Percentiles rank a stretch among this genome's conserved stretches.
Evolutionary conservation across 768 basidiomycete species (phyloP).

Genomic region (Leucogyrophana mollusca): DNA sequence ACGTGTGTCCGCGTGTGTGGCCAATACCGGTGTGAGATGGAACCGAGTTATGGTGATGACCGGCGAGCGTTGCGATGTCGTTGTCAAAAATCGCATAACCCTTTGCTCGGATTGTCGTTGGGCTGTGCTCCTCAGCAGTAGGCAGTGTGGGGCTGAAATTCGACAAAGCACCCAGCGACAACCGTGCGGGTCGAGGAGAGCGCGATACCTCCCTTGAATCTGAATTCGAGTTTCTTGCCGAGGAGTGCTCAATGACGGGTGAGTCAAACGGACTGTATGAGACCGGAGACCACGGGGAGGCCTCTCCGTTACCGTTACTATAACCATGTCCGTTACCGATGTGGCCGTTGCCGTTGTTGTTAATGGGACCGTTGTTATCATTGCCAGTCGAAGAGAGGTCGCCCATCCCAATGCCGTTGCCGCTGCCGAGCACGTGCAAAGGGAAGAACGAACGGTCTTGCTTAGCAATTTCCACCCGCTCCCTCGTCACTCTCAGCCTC

Average conservation of each 20-base stretch:
- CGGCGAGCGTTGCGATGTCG: conserved; percentile 31
- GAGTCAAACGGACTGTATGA: conserved; percentile 33
- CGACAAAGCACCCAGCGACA: conserved; percentile 30
- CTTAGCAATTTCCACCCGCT: conserved; percentile 51
- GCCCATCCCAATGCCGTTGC: conserved; percentile 6
- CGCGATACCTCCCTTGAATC: conserved; percentile 14
- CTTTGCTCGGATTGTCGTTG: conserved; percentile 28
- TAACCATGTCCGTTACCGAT: conserved; percentile 4
- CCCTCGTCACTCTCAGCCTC: conserved; percentile 54
- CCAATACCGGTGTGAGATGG: conserved; percentile 10
- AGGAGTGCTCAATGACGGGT: conserved; percentile 10
- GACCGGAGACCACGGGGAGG: conserved; percentile 17
- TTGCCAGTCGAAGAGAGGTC: conserved; percentile 6
- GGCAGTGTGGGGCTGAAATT: conserved; percentile 13
- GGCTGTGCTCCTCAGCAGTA: conserved; percentile 10
- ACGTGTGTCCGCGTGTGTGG: conserved; percentile 13
- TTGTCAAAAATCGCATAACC: conserved; percentile 43
- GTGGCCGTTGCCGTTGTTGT: neutral
- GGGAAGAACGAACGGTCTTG: conserved; percentile 39
- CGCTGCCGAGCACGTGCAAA: conserved; percentile 18
- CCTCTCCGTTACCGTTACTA: conserved; percentile 14
- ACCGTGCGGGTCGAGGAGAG: conserved; percentile 27
- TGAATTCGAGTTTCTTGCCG: conserved; percentile 6
- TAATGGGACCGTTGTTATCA: neutral
- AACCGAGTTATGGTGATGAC: conserved; percentile 16